Conservation (phyloP, 352 stramenopile species). For the Globisporangium spiculum region DNA sequence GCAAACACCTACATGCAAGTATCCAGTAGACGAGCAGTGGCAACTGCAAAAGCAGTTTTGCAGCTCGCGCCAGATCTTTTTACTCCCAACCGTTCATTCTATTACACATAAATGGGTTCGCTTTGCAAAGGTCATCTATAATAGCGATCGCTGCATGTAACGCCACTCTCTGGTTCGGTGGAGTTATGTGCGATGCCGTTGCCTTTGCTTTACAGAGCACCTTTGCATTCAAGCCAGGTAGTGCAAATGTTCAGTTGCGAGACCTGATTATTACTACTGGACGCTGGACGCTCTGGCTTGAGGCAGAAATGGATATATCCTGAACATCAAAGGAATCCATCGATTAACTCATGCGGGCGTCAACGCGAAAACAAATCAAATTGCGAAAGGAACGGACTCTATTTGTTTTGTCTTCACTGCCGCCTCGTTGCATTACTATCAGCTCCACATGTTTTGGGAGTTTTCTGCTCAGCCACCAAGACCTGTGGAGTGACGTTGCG, state of each 20-base stretch:
- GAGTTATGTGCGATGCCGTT: not conserved
- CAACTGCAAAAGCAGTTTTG: not conserved
- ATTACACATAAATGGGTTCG: not conserved
- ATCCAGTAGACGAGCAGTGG: not conserved
- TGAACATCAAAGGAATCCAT: not conserved
- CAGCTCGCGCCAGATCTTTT: not conserved
- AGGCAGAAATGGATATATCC: not conserved
- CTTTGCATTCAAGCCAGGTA: not conserved
- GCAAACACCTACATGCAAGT: not conserved
- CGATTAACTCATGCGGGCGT: not conserved
- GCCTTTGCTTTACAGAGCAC: too few relatives aligned
- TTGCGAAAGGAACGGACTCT: too few relatives aligned
- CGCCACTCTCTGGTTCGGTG: not conserved
- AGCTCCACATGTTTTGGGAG: too few relatives aligned
- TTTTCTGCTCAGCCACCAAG: too few relatives aligned
- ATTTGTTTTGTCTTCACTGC: too few relatives aligned
- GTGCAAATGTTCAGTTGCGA: not conserved
- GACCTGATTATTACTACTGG: not conserved
- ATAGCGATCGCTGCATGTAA: not conserved
- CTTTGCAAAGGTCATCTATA: not conserved
- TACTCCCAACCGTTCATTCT: not conserved
- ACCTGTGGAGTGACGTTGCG: too few relatives aligned
- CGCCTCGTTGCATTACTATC: too few relatives aligned
- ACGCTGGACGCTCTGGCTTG: not conserved
- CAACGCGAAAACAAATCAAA: not conserved